Percentiles rank a stretch among this genome's conserved stretches.
Evolutionary conservation across 108 stramenopile genomes (phyloP).

Genomic region (Cylindrotheca fusiformis): DNA sequence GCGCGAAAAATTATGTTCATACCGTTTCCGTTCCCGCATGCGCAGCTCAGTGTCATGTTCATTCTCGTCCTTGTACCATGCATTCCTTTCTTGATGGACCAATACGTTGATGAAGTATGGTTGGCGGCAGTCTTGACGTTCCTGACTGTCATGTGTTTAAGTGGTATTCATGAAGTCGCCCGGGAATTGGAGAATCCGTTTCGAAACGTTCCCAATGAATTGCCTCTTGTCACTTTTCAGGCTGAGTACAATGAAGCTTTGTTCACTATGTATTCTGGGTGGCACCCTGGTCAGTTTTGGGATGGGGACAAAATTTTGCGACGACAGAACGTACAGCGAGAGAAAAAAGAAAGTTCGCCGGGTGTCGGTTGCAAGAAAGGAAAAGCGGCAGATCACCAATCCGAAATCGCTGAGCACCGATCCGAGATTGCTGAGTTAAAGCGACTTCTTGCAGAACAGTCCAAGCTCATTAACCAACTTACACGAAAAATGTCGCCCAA

Average conservation of each 20-base stretch:
- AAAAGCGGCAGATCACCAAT: background rate
- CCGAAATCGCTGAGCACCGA: background rate
- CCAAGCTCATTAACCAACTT: constrained; percentile 23
- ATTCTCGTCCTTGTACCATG: constrained; percentile 38
- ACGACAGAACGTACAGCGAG: background rate
- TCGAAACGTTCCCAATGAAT: constrained; percentile 75
- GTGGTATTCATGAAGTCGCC: constrained; percentile 75
- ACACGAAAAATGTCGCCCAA: constrained; percentile 11
- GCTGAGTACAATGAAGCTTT: constrained; percentile 77
- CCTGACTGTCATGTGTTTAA: constrained; percentile 56
- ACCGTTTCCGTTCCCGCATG: constrained; percentile 80
- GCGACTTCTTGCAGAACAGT: constrained; percentile 12
- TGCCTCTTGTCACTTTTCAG: constrained; percentile 63
- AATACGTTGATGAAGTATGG: constrained; percentile 52
- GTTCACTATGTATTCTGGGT: constrained; percentile 69
- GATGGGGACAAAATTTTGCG: constrained; percentile 20
- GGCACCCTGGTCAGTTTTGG: constrained; percentile 78
- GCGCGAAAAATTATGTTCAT: constrained; percentile 72
- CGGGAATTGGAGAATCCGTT: constrained; percentile 82
- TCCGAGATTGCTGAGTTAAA: constrained; percentile 15
- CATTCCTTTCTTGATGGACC: constrained; percentile 69
- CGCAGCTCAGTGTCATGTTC: constrained; percentile 66
- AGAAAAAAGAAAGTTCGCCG: too few species aligned
- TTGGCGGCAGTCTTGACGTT: constrained; percentile 54
- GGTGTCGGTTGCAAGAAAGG: too few species aligned